phyloP scores from a whole-genome alignment of 2,329 filamentous ascomycete species.

The Didymosphaeria variabile region DNA sequence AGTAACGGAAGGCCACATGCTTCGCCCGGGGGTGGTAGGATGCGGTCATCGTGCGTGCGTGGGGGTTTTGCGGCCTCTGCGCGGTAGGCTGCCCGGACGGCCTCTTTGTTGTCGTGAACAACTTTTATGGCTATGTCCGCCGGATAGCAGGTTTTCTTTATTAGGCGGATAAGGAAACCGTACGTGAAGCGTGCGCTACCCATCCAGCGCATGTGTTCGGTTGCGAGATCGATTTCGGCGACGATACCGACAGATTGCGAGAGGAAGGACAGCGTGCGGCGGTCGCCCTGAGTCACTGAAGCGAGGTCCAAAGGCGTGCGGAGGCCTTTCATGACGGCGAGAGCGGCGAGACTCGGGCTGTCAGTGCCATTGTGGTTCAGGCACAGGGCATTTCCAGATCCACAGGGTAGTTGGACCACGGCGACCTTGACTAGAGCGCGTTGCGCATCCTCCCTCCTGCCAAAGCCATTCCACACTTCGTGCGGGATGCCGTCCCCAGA shows the following conservation, averaged over 20 bases:
- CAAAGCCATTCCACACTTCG: slow-evolving; percentile 94
- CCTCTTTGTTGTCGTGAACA: slow-evolving; percentile 77
- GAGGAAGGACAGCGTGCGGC: slow-evolving; percentile 82
- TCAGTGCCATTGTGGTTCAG: slow-evolving; percentile 87
- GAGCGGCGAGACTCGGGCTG: slow-evolving; percentile 76
- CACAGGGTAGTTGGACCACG: slow-evolving; percentile 87
- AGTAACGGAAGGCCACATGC: slow-evolving; percentile 70
- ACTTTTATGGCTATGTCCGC: slow-evolving; percentile 89
- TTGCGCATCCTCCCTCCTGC: slow-evolving; percentile 75
- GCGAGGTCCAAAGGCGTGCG: slow-evolving; percentile 85
- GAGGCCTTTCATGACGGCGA: slow-evolving; percentile 87
- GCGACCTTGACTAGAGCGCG: slow-evolving; percentile 79
- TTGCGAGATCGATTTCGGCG: slow-evolving; percentile 88
- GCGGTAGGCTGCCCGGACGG: slow-evolving; percentile 77
- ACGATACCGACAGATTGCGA: slow-evolving; percentile 91
- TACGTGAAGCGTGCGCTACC: slow-evolving; percentile 84
- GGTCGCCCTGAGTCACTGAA: slow-evolving; percentile 83
- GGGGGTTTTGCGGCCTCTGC: slow-evolving; percentile 37
- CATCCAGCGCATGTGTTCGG: slow-evolving; percentile 94
- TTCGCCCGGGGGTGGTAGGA: slow-evolving; percentile 26
- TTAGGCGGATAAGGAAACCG: slow-evolving; percentile 79
- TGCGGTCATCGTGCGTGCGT: slow-evolving; percentile 32
- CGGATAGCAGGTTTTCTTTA: slow-evolving; percentile 82
- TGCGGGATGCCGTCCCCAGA: slow-evolving; percentile 92
- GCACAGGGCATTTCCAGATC: slow-evolving; percentile 93